A percentile compares a stretch with the other conserved stretches of the same genome.
phyloP scores from a whole-genome alignment of 1,284 basidiomycete genomes.

The Cryptococcus maquisensis region DNA sequence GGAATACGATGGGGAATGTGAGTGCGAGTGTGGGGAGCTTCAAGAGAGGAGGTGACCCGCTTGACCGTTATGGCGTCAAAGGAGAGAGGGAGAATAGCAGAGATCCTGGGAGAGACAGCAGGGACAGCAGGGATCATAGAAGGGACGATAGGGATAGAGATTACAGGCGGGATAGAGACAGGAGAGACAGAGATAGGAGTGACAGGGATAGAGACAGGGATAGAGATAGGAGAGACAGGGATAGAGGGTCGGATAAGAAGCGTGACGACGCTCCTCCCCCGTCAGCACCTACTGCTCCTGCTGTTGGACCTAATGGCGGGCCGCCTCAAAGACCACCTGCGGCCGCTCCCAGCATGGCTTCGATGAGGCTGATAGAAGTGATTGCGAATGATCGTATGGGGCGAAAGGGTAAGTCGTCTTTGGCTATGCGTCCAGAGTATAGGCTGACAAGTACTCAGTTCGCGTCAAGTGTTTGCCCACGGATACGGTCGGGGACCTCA shows the following conservation, averaged over 20 bases:
- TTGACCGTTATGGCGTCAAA: constrained; percentile 33
- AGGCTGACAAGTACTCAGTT: constrained; percentile 53
- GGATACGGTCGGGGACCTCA: constrained; percentile 94
- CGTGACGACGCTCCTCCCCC: constrained; percentile 10
- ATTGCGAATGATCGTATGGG: constrained; percentile 97
- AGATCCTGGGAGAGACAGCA: constrained; percentile 2
- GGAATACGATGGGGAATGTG: constrained; percentile 43
- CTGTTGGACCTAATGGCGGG: constrained; percentile 3
- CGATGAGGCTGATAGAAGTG: constrained; percentile 59
- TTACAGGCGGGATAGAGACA: constrained; percentile 11
- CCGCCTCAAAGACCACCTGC: constrained; percentile 1
- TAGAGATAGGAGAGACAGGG: constrained; percentile 8
- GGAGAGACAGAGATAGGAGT: constrained; percentile 7
- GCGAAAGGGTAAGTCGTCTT: constrained; percentile 67
- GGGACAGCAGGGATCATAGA: constrained; percentile 12
- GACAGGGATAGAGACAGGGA: constrained; percentile 13
- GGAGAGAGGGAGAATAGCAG: constrained; percentile 10
- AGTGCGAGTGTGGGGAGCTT: constrained; percentile 28
- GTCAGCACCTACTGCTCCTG: constrained; percentile 6
- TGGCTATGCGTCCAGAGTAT: constrained; percentile 7
- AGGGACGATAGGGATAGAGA: constrained; percentile 10
- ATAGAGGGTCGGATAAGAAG: constrained; percentile 15
- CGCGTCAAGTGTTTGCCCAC: constrained; percentile 89
- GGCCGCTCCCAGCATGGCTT: neutral
- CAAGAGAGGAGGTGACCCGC: constrained; percentile 31